phyloP scores from a whole-genome alignment of 345 rosid genomes.

The Euphorbia peplus region DNA sequence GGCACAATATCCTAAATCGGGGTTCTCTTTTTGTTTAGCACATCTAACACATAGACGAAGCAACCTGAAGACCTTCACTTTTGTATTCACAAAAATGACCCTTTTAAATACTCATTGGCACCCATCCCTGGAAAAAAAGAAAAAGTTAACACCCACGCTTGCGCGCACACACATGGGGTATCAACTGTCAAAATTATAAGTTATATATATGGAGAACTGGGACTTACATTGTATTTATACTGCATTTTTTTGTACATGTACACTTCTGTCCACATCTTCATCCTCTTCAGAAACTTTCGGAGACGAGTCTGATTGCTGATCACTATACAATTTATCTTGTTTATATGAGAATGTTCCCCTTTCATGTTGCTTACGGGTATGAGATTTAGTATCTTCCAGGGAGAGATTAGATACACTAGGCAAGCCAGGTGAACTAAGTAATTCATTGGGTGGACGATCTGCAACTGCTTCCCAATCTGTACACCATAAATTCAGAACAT shows the following conservation, averaged over 20 bases:
- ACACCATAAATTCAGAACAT: slow-evolving; percentile 7
- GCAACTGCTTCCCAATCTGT: slow-evolving; percentile 93
- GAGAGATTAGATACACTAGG: slow-evolving; percentile 63
- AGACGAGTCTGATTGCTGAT: slow-evolving; percentile 30
- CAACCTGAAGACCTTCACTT: too few species aligned
- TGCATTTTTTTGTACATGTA: slow-evolving; percentile 37
- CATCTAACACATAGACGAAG: too few species aligned
- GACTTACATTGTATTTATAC: slow-evolving; percentile 52
- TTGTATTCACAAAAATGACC: too few species aligned
- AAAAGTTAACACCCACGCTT: too few species aligned
- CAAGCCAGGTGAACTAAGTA: slow-evolving; percentile 49
- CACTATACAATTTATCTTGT: slow-evolving; percentile 55
- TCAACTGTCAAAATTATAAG: too few species aligned
- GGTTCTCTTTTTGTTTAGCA: too few species aligned
- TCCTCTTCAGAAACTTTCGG: slow-evolving; percentile 40
- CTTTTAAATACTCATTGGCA: too few species aligned
- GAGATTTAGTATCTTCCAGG: slow-evolving; percentile 45
- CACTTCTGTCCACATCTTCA: slow-evolving; percentile 26
- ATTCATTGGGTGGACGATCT: slow-evolving; percentile 54
- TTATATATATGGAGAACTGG: too few species aligned
- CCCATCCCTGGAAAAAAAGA: too few species aligned
- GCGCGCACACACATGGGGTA: too few species aligned
- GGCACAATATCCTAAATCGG: not conserved
- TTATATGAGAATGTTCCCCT: slow-evolving; percentile 80
- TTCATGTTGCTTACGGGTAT: slow-evolving; percentile 77